Conservation (phyloP, 2,329 filamentous ascomycete species). For the Dactylonectria estremocensis region DNA sequence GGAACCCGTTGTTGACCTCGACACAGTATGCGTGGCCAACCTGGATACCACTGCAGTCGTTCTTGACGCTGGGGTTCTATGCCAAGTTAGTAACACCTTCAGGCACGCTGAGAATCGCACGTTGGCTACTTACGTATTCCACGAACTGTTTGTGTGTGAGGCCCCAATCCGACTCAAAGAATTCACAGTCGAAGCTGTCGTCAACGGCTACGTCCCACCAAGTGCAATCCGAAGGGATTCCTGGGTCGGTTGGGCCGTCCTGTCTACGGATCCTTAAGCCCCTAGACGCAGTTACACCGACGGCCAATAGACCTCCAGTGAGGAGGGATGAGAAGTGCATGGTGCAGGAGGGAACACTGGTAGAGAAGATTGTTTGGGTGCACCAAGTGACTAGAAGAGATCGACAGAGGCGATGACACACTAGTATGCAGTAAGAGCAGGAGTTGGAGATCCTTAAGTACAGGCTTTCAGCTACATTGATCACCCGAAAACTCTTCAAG, state of each 20-base stretch:
- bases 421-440: neutral
- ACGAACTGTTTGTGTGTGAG: slow-evolving; percentile 18
- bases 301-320: slow-evolving; percentile 4
- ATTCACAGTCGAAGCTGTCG: slow-evolving; percentile 17
- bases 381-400: slow-evolving; percentile 7
- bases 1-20: slow-evolving; percentile 24
- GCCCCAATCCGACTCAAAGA: slow-evolving; percentile 12
- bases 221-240: slow-evolving; percentile 24
- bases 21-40: slow-evolving; percentile 32
- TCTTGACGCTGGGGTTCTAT: slow-evolving; percentile 24
- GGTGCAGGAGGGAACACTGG: slow-evolving; percentile 1
- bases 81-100: neutral
- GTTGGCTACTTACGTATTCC: slow-evolving; percentile 16
- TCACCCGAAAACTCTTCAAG: slow-evolving; percentile 6
- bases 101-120: slow-evolving; percentile 4
- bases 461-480: slow-evolving; percentile 1
- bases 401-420: slow-evolving; percentile 7
- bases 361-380: neutral
- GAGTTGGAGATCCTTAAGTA: slow-evolving; percentile 22
- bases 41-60: slow-evolving; percentile 27
- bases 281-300: slow-evolving; percentile 9
- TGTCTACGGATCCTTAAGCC: slow-evolving; percentile 17
- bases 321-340: slow-evolving; percentile 9
- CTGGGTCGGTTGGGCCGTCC: slow-evolving; percentile 14
- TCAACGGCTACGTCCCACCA: slow-evolving; percentile 20